A percentile compares a stretch with the other conserved stretches of the same genome.
These are phyloP conservation scores for Arabis alpina DNA, from an alignment of 345 rosid species.

Conservation along the genomic window DNA sequence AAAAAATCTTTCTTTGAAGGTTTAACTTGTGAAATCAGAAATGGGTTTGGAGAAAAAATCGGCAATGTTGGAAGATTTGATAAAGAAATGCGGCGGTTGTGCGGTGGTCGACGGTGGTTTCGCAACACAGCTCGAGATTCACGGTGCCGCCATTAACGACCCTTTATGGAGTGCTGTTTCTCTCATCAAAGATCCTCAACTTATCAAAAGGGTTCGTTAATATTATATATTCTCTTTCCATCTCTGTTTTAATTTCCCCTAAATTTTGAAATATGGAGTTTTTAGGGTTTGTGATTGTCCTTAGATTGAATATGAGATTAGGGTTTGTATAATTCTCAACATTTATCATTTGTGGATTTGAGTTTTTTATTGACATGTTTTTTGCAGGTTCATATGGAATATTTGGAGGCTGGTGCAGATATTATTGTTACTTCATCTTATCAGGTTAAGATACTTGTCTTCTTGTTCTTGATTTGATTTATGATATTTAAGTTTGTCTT, in stretches of 20 bases:
- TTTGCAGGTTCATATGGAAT: slow-evolving; percentile 83
- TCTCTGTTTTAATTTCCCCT: neutral
- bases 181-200: slow-evolving; percentile 72
- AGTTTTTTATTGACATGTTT: neutral
- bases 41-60: slow-evolving; percentile 56
- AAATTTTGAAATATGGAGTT: neutral
- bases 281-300: neutral
- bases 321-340: too few relatives aligned
- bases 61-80: slow-evolving; percentile 65
- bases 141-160: slow-evolving; percentile 85
- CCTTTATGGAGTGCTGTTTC: slow-evolving; percentile 94
- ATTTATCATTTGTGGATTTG: neutral
- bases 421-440: slow-evolving; percentile 86
- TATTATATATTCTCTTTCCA: neutral
- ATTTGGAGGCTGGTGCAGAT: slow-evolving; percentile 94
- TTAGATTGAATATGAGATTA: too few relatives aligned
- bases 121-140: slow-evolving; percentile 89
- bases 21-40: neutral
- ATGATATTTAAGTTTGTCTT: neutral
- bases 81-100: slow-evolving; percentile 80
- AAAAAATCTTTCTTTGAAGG: neutral
- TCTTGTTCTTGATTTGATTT: neutral
- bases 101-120: slow-evolving; percentile 95
- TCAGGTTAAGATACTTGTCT: slow-evolving; percentile 57
- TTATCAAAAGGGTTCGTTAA: slow-evolving; percentile 62